Base-by-base conservation (phyloP, 2,329 filamentous ascomycete genomes). In the Zymoseptoria pseudotritici region DNA sequence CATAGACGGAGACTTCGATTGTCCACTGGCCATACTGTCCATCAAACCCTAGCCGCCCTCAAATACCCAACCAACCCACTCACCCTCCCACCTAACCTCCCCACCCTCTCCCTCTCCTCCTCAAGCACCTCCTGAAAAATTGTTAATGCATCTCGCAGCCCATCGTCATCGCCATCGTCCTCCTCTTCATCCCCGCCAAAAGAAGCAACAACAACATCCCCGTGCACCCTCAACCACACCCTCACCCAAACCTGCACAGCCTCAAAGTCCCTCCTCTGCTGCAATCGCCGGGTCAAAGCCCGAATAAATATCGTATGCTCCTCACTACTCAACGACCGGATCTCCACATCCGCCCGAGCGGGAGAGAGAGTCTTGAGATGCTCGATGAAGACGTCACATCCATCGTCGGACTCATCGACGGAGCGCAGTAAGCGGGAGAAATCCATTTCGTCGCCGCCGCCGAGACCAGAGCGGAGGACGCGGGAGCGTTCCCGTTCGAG, bases 231-330 rank as follows among this genome's bases (percentile, higher is more conserved):
- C 61, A 99, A 73, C 70, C 97, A 96, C 1, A 97, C 93, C 1
- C 88, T 87, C 91, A 99, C 97, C 93, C 94, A 99, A 0, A 91
- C 91, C 75, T 97, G 92, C 17, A 91, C 89, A 49, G 99, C 81
- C 76, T 99, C 94, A 74, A 96, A 99, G 74, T 97, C 94, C 54
- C 83, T 84, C 64, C 87, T 85, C 55, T 84, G 79, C 51, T 79
- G 76, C 56, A 97, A 78, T 11, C 88, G 82, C 57, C 78, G 80
- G 0, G 90, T 95, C 58, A 99, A 76, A 1, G 91, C 91, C n/a
- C 79, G 75, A 56, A 97, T 86, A 71, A 99, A 99, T 57, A 86
- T 81, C 0, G 87, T 78, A 19, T 96, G 78, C 74, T 97, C 94
- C 9, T 67, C 64, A 70, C 66, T 79, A 71, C 67, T 69, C 62